These are phyloP conservation scores for Boletus bicolor DNA, from an alignment of 768 basidiomycete genomes.

Conservation along the genomic window DNA sequence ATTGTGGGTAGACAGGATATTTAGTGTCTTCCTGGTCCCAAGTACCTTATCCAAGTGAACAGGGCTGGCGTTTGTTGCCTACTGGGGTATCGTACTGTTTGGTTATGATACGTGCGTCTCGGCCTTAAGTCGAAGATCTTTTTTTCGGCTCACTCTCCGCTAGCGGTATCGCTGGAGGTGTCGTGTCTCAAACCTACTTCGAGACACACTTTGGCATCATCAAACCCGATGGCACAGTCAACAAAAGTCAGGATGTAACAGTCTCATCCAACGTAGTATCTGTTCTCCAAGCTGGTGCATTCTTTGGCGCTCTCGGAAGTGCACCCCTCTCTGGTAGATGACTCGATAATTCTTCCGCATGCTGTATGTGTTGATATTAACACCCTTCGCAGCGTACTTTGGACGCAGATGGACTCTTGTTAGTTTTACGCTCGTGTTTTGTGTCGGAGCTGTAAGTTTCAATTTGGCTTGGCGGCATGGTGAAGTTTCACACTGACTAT, in stretches of 20 bases:
- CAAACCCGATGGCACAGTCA: slow-evolving; percentile 39
- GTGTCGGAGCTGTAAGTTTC: slow-evolving; percentile 59
- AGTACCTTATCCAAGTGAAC: neutral
- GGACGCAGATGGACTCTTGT: slow-evolving; percentile 68
- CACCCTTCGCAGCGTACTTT: slow-evolving; percentile 44
- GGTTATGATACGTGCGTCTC: slow-evolving; percentile 69
- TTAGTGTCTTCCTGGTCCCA: too few relatives aligned
- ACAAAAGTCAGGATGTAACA: slow-evolving; percentile 41
- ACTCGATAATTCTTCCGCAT: neutral
- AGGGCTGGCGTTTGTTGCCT: slow-evolving; percentile 73
- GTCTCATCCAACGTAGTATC: slow-evolving; percentile 85
- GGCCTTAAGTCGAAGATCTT: neutral
- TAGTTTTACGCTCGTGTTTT: slow-evolving; percentile 59
- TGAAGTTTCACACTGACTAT: neutral
- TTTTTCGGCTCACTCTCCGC: neutral
- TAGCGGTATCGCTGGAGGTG: slow-evolving; percentile 66
- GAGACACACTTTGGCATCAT: slow-evolving; percentile 57
- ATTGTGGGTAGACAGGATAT: slow-evolving; percentile 42
- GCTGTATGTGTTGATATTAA: neutral
- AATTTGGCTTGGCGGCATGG: slow-evolving; percentile 23
- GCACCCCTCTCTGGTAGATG: slow-evolving; percentile 64
- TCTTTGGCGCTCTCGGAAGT: slow-evolving; percentile 80
- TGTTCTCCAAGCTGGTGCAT: slow-evolving; percentile 82
- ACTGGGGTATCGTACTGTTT: slow-evolving; percentile 81
- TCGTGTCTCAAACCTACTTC: slow-evolving; percentile 64